Percentiles rank a stretch among this genome's conserved stretches.
phyloP scores from a whole-genome alignment of 345 rosid species.

The Populus davidiana region DNA sequence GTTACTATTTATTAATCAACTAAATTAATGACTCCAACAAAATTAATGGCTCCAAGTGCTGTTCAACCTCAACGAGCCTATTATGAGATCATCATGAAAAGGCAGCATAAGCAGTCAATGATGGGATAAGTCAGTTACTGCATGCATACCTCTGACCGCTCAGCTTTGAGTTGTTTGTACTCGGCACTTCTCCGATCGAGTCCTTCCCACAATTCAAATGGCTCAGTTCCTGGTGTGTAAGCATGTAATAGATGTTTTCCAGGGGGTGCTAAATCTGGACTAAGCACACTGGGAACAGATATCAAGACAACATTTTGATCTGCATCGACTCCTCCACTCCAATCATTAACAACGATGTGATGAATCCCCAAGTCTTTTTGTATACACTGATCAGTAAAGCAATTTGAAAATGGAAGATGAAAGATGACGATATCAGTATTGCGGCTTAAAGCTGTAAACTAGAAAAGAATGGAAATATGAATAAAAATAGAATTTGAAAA shows the following conservation, averaged over 20 bases:
- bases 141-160: constrained; percentile 73
- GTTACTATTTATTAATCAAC: too few species aligned
- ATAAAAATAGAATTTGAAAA: too few species aligned
- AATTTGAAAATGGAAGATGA: neutral
- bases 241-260: constrained; percentile 86
- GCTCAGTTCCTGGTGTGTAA: constrained; percentile 86
- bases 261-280: constrained; percentile 77
- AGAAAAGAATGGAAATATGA: neutral
- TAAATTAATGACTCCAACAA: too few species aligned
- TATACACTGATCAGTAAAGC: constrained; percentile 43
- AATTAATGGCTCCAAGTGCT: too few species aligned
- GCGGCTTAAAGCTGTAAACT: neutral
- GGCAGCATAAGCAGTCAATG: neutral
- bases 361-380: constrained; percentile 77
- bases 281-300: constrained; percentile 75
- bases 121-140: neutral
- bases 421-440: neutral
- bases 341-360: constrained; percentile 87
- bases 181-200: constrained; percentile 68
- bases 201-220: constrained; percentile 73
- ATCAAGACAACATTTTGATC: constrained; percentile 89
- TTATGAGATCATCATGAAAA: too few species aligned
- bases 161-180: constrained; percentile 72
- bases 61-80: too few species aligned
- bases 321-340: constrained; percentile 88